Evolutionary conservation across 345 rosid genomes (phyloP), one percentile per base, ranked within the genome.

Genomic region (Populus alba): DNA sequence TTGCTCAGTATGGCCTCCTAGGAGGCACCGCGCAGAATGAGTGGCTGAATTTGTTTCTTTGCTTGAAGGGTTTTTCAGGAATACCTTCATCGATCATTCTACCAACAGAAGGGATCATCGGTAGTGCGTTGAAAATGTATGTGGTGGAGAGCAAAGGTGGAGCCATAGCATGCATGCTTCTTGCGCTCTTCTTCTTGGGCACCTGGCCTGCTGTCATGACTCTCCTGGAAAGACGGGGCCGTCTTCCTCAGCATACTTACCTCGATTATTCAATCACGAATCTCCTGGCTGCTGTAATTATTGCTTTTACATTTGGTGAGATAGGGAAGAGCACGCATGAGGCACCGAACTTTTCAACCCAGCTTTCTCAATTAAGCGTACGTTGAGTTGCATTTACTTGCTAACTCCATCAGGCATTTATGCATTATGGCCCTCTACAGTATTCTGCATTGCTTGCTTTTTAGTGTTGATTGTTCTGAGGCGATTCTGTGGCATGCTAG

Each of bases 201-300:
- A 92, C 97, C 76, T 94, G 95, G 95, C 98, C 97, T 75, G 98
- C 94, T 76, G 17, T 92, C 49, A 49, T 94, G 80, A 89, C 94
- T 74, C 91, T 91, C 13, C 87, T 94, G 9, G 97, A 94, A 82
- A 80, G 97, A 62, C 86, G 94, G 33, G 98, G 97, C 3, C 92
- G 97, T 27, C 97, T 90, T 72, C 97, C 98, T 75, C 98, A 92
- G 71, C 97, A 94, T 68, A 92, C 97, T 75, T 94, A 90, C 80
- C 97, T 92, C 22, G 97, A 94, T 86, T 94, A 90, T 68, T 86
- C 97, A 20, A 79, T 90, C 81, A 87, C 94, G 17, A 94, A 91
- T 84, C 87, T 92, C 77, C 81, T 88, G 70, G 92, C 94, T 69
- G 94, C 97, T 29, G 41, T 88, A 25, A 78, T 94, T 75, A 90